Evolutionary conservation across 2,329 filamentous ascomycete genomes (phyloP), one percentile per base, ranked within the genome.

Genomic region (Ascochyta rabiei): DNA sequence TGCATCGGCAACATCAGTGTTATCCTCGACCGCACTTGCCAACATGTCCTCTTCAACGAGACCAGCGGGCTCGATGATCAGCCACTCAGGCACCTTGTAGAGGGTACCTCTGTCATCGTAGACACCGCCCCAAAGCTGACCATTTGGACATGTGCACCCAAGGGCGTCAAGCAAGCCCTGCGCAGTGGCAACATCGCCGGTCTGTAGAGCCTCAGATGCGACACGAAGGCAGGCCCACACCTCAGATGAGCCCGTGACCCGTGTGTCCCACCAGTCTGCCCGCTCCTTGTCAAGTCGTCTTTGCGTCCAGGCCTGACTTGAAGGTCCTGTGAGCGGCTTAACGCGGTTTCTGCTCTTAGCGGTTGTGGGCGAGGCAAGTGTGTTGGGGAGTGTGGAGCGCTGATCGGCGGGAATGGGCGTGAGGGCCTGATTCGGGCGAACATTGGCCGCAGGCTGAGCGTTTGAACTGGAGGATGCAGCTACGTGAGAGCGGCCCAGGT

Each of bases 231-330:
- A 88, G 63, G 85, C 85, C 93, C 93, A 98, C 23, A 95, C 83
- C 74, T 96, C 90, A 4, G 82, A 68, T 4, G 86, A 82, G 2
- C 91, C 91, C 0, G 89, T 89, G 15, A 96, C 90, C 41, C 91
- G 81, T 1, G 93, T 97, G 57, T 97, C 92, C 75, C 96, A 98
- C 80, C 96, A 97, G 58, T 91, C 91, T 43, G 77, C 78, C 43
- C 93, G 84, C 76, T 96, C 90, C 28, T 81, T 81, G 54, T 86
- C 84, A 2, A 96, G 79, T 48, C 88, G 79, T 15, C 76, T 70
- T n/a, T 83, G 85, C 1, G 89, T 92, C 71, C 70, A 75, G 19
- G 48, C 52, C 21, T 49, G 38, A 28, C 45, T 58, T 6, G 61
- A 60, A 16, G 66, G 60, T 40, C 68, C 60, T 4, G 61, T 60